Percentiles rank a stretch among this genome's conserved stretches.
Evolutionary conservation across 768 basidiomycete species (phyloP).

Genomic region (Russula olivacea): DNA sequence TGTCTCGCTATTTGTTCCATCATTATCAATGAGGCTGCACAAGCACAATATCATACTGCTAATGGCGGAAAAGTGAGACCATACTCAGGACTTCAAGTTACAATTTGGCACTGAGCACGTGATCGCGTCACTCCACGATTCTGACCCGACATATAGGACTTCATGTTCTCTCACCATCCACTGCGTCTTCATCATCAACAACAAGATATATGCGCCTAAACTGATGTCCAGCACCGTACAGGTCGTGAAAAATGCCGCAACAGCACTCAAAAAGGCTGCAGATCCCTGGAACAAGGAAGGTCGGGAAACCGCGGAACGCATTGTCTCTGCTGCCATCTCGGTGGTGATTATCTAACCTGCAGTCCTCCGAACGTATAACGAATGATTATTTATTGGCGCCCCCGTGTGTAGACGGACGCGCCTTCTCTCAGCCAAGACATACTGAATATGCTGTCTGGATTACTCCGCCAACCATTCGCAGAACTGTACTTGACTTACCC

Average conservation of each 20-base stretch:
- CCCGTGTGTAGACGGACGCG: background rate
- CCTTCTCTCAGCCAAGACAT: background rate
- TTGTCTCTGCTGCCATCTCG: conserved; percentile 10
- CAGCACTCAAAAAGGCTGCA: conserved; percentile 22
- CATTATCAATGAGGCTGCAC: background rate
- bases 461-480: conserved; percentile 20
- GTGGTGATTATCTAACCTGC: conserved; percentile 15
- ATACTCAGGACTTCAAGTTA: background rate
- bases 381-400: background rate
- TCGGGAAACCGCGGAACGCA: conserved; percentile 15
- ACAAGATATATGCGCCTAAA: conserved; percentile 14
- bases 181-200: background rate
- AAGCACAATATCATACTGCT: background rate
- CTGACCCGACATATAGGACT: too few species aligned
- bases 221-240: conserved; percentile 11
- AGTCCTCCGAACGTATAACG: background rate
- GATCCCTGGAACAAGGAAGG: conserved; percentile 25
- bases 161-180: background rate
- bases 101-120: background rate
- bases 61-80: background rate
- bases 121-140: background rate
- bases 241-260: conserved; percentile 11
- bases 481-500: conserved; percentile 19
- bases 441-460: background rate
- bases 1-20: background rate